phyloP scores from a whole-genome alignment of 805 yeast genomes.

The Candida orba region DNA sequence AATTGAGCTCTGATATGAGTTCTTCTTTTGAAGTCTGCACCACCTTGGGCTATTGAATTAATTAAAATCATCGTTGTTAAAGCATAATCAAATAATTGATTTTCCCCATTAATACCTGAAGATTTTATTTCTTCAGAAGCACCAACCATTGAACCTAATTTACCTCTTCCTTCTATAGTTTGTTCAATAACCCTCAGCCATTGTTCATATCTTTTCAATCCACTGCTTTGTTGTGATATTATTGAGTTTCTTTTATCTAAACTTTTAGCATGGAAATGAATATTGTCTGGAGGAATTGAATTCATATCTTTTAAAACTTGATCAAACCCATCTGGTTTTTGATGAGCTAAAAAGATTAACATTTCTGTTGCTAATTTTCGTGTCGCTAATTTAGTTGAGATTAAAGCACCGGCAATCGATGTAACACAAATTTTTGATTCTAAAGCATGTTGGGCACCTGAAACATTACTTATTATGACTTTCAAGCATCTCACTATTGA shows the following conservation, averaged over 20 bases:
- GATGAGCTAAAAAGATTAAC: slow-evolving; percentile 47
- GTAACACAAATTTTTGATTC: slow-evolving; percentile 41
- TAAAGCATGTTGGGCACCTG: slow-evolving; percentile 52
- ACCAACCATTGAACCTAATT: slow-evolving; percentile 85
- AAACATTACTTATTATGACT: slow-evolving; percentile 58
- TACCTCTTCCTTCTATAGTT: slow-evolving; percentile 80
- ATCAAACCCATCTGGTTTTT: slow-evolving; percentile 43
- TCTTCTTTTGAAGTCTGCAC: slow-evolving; percentile 33
- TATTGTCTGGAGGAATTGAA: slow-evolving; percentile 22
- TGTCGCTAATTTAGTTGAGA: slow-evolving; percentile 70
- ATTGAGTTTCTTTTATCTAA: slow-evolving; percentile 30
- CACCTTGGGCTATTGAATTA: slow-evolving; percentile 48
- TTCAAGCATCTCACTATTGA: slow-evolving; percentile 72
- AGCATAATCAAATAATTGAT: slow-evolving; percentile 62
- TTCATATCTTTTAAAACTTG: slow-evolving; percentile 39
- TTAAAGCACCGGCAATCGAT: slow-evolving; percentile 63
- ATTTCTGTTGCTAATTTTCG: slow-evolving; percentile 77
- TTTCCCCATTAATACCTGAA: slow-evolving; percentile 47
- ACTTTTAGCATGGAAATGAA: slow-evolving; percentile 24
- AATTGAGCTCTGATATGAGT: slow-evolving; percentile 54
- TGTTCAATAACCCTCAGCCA: slow-evolving; percentile 65
- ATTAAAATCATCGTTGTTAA: slow-evolving; percentile 64
- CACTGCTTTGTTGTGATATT: slow-evolving; percentile 12
- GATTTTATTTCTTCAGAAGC: slow-evolving; percentile 74
- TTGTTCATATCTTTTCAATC: slow-evolving; percentile 49